phyloP scores from a whole-genome alignment of 192 early-diverging fungal species.

The Podochytrium sp. region DNA sequence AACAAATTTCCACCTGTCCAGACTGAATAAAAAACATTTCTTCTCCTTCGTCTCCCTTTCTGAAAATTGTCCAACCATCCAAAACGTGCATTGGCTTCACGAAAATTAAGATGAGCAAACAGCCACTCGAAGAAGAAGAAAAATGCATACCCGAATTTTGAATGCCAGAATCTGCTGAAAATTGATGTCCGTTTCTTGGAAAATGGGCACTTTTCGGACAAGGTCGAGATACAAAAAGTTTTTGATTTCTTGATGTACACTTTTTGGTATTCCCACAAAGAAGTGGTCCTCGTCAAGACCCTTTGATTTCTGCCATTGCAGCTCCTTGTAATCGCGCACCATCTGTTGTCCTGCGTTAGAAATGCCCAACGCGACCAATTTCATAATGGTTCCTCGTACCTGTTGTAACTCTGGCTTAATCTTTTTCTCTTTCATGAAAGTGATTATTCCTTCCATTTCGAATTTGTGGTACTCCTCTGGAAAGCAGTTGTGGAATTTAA shows the following conservation, averaged over 20 bases:
- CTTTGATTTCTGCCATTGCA: constrained; percentile 41
- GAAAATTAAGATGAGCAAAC: background rate
- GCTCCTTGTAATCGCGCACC: constrained; percentile 41
- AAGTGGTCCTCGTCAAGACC: constrained; percentile 42
- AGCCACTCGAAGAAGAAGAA: background rate
- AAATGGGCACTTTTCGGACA: constrained; percentile 39
- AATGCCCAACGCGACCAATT: background rate
- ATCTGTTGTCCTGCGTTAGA: constrained; percentile 13
- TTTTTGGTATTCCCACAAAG: constrained; percentile 38
- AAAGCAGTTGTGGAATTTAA: background rate
- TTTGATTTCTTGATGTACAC: constrained; percentile 43
- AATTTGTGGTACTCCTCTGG: constrained; percentile 41
- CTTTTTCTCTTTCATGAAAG: constrained; percentile 37
- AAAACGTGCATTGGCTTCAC: constrained; percentile 39
- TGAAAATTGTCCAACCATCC: constrained; percentile 37
- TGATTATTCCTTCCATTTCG: constrained; percentile 34
- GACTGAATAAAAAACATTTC: constrained; percentile 45
- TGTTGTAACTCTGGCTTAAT: constrained; percentile 33
- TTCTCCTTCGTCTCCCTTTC: constrained; percentile 42
- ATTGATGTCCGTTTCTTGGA: constrained; percentile 32
- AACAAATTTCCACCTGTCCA: constrained; percentile 35
- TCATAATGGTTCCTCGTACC: background rate
- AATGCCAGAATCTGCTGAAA: constrained; percentile 38
- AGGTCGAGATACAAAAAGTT: constrained; percentile 40
- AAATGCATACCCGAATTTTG: constrained; percentile 34